phyloP scores from a whole-genome alignment of 768 basidiomycete species.

The Suillus subaureus region DNA sequence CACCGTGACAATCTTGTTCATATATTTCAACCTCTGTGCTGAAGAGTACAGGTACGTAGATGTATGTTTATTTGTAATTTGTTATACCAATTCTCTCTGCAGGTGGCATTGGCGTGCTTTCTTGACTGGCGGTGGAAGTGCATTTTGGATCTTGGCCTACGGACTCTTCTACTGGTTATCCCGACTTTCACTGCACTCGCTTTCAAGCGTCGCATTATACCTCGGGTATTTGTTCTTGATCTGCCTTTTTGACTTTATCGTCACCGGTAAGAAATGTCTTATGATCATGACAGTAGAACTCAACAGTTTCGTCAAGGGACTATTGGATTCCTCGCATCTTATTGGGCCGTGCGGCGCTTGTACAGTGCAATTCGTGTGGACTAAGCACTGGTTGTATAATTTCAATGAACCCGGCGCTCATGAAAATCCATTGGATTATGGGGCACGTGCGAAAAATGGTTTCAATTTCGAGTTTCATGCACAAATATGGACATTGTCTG shows the following conservation, averaged over 20 bases:
- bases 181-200: conserved; percentile 80
- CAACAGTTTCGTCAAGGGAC: conserved; percentile 54
- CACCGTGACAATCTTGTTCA: conserved; percentile 86
- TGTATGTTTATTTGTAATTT: not conserved
- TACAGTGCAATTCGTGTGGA: conserved; percentile 86
- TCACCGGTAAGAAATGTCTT: conserved; percentile 62
- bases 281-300: conserved; percentile 8
- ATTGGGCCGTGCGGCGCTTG: conserved; percentile 85
- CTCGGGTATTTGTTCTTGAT: conserved; percentile 89
- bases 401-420: not conserved
- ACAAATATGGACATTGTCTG: too few species aligned
- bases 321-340: conserved; percentile 89
- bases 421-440: not conserved
- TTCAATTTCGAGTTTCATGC: too few species aligned
- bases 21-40: conserved; percentile 90
- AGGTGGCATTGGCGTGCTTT: conserved; percentile 99
- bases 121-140: conserved; percentile 87
- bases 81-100: not conserved
- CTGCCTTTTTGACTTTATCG: conserved; percentile 81
- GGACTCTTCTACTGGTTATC: conserved; percentile 89
- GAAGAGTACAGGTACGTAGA: conserved; percentile 83
- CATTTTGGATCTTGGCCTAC: conserved; percentile 83
- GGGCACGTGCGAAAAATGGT: not conserved
- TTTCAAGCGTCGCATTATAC: conserved; percentile 82
- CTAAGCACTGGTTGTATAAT: conserved; percentile 19